Base-by-base conservation (phyloP, 208 protist genomes). In the Crithidia acanthocephali region DNA sequence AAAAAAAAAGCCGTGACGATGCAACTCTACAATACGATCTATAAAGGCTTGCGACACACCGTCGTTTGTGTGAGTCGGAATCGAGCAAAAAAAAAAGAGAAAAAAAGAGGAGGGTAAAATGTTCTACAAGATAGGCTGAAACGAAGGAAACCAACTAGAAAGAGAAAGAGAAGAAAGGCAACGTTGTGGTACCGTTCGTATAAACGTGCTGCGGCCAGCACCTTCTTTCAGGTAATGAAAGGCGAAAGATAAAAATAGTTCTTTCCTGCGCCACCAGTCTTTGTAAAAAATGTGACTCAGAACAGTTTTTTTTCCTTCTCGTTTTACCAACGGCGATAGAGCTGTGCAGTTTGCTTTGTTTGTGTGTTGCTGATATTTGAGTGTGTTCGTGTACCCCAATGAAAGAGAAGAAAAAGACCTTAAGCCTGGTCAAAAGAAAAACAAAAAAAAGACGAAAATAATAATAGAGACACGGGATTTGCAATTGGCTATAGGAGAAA, bases 161-260 rank as follows among this genome's bases (percentile, higher is more conserved):
- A 79, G 27, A 66, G 15, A 65, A 51, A 55, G 16, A 72, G 72
- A 62, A 61, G 22, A 27, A 52, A 25, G 42, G 3, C 25, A 10
- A 67, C 52, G 28, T 27, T 50, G 6, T 16, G 6, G n/a, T 23
- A 22, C 45, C 15, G 45, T 50, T 50, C 8, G 45, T 50, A 16
- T 50, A 13, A 4, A 50, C 15, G 20, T 16, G 45, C 45, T 50
- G 45, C 45, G 18, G 45, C 45, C 45, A 50, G 45, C 45, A 16
- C 45, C 4, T 23, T 4, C 7, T 22, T 50, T 6, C 45, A 50
- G 51, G n/a, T n/a, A n/a, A n/a, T n/a, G n/a, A n/a, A n/a, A n/a
- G n/a, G n/a, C n/a, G n/a, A n/a, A n/a, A n/a, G n/a, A n/a, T n/a
- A n/a, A n/a, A n/a, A n/a, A n/a, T n/a, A n/a, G n/a, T n/a, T n/a